Conservation (phyloP, 2,329 filamentous ascomycete species). For the Diaporthe helianthi region DNA sequence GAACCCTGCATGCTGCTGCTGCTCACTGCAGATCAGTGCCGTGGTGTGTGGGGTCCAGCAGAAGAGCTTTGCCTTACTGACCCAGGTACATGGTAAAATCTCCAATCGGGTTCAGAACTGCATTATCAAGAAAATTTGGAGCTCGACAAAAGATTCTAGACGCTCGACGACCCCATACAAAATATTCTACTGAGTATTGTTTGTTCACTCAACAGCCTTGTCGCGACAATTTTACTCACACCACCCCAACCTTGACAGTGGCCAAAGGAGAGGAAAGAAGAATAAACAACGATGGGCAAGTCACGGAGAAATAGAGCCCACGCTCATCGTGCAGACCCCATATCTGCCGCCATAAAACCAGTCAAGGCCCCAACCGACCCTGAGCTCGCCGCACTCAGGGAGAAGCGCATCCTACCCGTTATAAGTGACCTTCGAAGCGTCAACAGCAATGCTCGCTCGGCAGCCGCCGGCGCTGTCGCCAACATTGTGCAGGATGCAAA, state of each 20-base stretch:
- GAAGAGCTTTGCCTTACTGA: neutral
- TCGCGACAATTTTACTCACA: neutral
- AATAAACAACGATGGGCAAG: conserved; percentile 60
- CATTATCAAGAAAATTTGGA: conserved; percentile 16
- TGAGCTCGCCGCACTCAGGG: conserved; percentile 67
- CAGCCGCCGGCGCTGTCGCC: conserved; percentile 65
- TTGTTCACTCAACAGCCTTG: neutral
- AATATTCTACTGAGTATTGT: neutral
- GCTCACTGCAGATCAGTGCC: conserved; percentile 15
- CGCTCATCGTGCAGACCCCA: conserved; percentile 60
- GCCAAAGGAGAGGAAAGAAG: neutral
- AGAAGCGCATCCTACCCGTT: conserved; percentile 68
- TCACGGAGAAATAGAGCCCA: conserved; percentile 61
- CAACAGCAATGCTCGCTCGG: conserved; percentile 64
- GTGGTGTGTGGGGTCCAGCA: conserved; percentile 10
- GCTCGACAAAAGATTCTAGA: conserved; percentile 24
- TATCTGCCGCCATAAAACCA: conserved; percentile 52
- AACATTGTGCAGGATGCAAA: conserved; percentile 68
- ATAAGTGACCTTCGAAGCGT: conserved; percentile 66
- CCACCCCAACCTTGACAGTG: no score
- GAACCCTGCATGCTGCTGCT: conserved; percentile 17
- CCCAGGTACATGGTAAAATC: conserved; percentile 12
- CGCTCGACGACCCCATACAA: neutral
- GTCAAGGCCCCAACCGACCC: conserved; percentile 69
- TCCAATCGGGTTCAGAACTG: conserved; percentile 20